Evolutionary conservation across 306 rosid species (phyloP).

Genomic region (Dalbergia cochinchinensis): DNA sequence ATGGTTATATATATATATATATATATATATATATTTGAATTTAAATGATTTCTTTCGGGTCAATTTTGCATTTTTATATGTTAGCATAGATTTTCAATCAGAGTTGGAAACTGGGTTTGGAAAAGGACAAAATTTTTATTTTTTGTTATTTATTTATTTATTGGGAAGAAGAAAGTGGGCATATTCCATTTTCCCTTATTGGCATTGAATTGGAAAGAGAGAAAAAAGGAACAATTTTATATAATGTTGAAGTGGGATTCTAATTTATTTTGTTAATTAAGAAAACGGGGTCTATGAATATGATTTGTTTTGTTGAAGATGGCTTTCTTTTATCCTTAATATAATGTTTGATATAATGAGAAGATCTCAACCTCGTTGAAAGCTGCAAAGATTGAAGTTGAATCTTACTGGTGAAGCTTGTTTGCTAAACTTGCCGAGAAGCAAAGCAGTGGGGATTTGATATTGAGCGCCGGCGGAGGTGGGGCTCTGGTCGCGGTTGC

Average conservation of each 20-base stretch:
- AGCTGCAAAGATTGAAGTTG: constrained; percentile 63
- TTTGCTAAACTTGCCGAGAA: constrained; percentile 84
- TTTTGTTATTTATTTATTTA: no score
- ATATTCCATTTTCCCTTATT: neutral
- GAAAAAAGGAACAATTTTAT: no score
- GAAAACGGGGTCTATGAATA: neutral
- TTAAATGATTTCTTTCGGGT: neutral
- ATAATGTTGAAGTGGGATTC: neutral
- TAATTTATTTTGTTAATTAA: neutral
- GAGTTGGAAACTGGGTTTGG: neutral
- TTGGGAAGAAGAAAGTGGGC: neutral
- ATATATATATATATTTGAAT: neutral
- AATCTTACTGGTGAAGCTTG: constrained; percentile 72
- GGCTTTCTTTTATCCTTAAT: constrained; percentile 42
- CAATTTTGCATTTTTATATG: neutral
- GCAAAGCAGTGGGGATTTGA: constrained; percentile 65
- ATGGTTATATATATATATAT: neutral
- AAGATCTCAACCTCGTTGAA: constrained; percentile 69
- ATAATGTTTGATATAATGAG: constrained; percentile 59
- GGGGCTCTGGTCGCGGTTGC: constrained; percentile 65
- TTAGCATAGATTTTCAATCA: neutral
- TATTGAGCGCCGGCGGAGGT: constrained; percentile 62
- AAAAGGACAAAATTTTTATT: neutral
- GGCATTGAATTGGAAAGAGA: neutral
- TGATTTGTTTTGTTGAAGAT: neutral